phyloP scores from a whole-genome alignment of 1,139 yeast species.

The Saccharomyces pastorianus region DNA sequence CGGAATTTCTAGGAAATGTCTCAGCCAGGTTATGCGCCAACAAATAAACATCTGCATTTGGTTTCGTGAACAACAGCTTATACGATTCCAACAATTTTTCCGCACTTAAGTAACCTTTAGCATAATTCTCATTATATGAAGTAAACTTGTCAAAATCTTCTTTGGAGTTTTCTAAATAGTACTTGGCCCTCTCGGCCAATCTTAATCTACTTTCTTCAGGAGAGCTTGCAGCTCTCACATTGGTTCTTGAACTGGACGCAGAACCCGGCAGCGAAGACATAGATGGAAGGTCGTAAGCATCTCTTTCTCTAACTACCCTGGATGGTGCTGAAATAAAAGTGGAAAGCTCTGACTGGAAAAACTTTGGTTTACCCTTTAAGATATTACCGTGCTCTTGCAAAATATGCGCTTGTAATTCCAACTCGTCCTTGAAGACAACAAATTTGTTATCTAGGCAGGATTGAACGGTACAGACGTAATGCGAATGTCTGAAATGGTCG shows the following conservation, averaged over 20 bases:
- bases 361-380: conserved; percentile 39
- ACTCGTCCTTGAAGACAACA: conserved; percentile 81
- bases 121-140: conserved; percentile 43
- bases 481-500: conserved; percentile 64
- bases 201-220: conserved; percentile 51
- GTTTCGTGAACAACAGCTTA: conserved; percentile 41
- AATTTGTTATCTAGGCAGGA: conserved; percentile 83
- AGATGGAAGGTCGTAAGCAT: conserved; percentile 10
- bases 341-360: conserved; percentile 62
- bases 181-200: conserved; percentile 79
- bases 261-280: conserved; percentile 12
- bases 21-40: conserved; percentile 52
- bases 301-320: conserved; percentile 21
- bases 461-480: conserved; percentile 72
- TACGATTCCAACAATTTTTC: conserved; percentile 45
- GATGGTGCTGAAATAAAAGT: conserved; percentile 40
- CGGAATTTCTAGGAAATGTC: conserved; percentile 39
- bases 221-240: conserved; percentile 12
- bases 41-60: conserved; percentile 43
- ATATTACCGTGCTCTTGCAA: conserved; percentile 68
- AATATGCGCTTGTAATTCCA: conserved; percentile 86
- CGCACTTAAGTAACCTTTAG: conserved; percentile 42
- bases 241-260: background rate
- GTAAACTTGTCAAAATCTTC: conserved; percentile 43
- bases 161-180: conserved; percentile 53